phyloP scores from a whole-genome alignment of 371 early-diverging fungal species.

The Mortierella sp. region DNA sequence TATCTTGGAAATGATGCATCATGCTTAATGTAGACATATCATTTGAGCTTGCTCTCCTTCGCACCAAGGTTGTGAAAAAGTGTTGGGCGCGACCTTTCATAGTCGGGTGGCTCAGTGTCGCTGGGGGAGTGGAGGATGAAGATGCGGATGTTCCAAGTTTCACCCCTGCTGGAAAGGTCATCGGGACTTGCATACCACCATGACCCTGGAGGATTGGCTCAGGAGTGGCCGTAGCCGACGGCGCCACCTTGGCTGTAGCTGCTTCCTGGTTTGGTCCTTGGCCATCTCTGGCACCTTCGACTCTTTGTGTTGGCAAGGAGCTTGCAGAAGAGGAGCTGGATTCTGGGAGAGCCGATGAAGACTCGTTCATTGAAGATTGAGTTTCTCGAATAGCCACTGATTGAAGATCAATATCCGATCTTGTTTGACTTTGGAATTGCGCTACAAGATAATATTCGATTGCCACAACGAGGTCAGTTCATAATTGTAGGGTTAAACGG shows the following conservation, averaged over 20 bases:
- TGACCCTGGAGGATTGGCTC: no score
- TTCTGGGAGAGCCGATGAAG: background rate
- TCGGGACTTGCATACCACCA: no score
- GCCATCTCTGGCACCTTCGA: background rate
- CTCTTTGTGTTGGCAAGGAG: background rate
- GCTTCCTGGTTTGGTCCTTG: background rate
- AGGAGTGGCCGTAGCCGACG: no score
- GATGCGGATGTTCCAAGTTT: no score
- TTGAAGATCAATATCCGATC: conserved; percentile 39
- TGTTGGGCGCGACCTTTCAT: conserved; percentile 48
- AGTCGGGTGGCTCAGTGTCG: conserved; percentile 9
- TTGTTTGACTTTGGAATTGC: conserved; percentile 25
- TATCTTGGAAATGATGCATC: background rate
- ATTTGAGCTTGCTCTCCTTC: conserved; percentile 40
- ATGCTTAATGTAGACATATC: conserved; percentile 29
- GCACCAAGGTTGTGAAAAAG: conserved; percentile 40
- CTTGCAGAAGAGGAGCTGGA: background rate
- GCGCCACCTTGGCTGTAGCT: no score
- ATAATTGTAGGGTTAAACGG: background rate
- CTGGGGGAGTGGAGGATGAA: no score
- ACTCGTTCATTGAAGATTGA: background rate
- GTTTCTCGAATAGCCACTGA: conserved; percentile 12
- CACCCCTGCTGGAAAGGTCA: no score
- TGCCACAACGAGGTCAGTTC: background rate
- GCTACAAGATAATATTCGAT: background rate